Evolutionary conservation across 345 rosid species (phyloP), one percentile per base, ranked within the genome.

Genomic region (Eucalyptus tenuipes): DNA sequence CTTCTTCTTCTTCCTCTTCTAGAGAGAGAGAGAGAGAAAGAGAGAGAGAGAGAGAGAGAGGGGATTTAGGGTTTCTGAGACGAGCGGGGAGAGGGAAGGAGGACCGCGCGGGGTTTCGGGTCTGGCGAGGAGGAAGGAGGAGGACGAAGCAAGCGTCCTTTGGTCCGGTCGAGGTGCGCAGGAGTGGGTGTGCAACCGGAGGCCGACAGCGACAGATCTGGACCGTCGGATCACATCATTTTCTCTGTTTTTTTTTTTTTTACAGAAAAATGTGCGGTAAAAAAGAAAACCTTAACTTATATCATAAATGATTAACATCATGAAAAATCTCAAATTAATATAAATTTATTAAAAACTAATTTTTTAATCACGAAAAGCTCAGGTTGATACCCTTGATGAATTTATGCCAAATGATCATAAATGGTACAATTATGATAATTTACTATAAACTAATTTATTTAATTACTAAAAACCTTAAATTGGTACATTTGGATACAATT

Each of bases 281-380:
- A 17, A 52, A 49, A 37, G 40, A n/a, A 3, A 7, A 3, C 18
- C 8, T 18, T 17, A 52, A 52, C 55, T 17, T 1, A 9, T 17
- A 52, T 17, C 0, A 0, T 18, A 3, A 17, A 52, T 52, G 0
- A 52, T 18, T 7, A 1, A 7, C 10, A 18, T 52, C 55, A 2
- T 18, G 1, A 52, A 3, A 52, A 52, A 7, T 0, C 4, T 52
- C 1, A 52, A 52, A 18, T 52, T 52, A 0, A 52, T 1, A 18
- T 18, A 52, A 52, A 18, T 52, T 52, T 52, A 52, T 18, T 52
- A 3, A 7, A 17, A 52, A 52, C 1, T 52, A 52, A 52, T 18
- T 7, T 1, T 52, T 50, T 17, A 17, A 18, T 0, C 4, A 52
- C 2, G 0, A 52, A 50, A 52, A 52, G 0, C 0, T 50, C 0